phyloP scores from a whole-genome alignment of 192 early-diverging fungal genomes.

The Coemansia sp. region DNA sequence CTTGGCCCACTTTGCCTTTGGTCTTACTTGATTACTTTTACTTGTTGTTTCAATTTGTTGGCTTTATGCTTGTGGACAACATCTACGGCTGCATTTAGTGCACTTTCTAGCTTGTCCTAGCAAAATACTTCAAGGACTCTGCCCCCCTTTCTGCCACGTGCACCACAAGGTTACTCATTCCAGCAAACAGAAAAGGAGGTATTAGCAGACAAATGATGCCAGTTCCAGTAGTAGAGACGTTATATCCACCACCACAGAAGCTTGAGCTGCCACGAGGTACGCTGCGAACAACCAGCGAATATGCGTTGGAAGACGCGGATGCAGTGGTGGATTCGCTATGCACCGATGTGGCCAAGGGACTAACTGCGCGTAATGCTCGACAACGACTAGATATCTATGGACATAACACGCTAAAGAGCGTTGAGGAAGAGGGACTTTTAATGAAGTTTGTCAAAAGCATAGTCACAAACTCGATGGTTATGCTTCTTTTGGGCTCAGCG shows the following conservation, averaged over 20 bases:
- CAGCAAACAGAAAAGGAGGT: background rate
- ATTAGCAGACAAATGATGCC: constrained; percentile 24
- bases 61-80: background rate
- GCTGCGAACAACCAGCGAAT: constrained; percentile 51
- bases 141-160: background rate
- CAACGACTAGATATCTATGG: constrained; percentile 73
- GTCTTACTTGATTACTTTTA: background rate
- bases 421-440: constrained; percentile 74
- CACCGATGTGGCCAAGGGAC: constrained; percentile 69
- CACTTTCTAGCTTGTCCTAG: background rate
- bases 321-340: constrained; percentile 54
- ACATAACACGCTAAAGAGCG: constrained; percentile 69
- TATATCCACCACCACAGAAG: constrained; percentile 27
- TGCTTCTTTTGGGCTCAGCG: constrained; percentile 82
- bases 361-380: constrained; percentile 64
- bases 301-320: constrained; percentile 34
- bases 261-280: constrained; percentile 27
- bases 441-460: constrained; percentile 82
- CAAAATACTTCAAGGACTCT: background rate
- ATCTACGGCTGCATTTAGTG: background rate
- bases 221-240: constrained; percentile 16
- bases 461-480: constrained; percentile 83
- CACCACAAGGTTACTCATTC: background rate
- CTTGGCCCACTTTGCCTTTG: background rate
- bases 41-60: background rate